Evolutionary conservation across 805 yeast genomes (phyloP), one percentile per base, ranked within the genome.

Genomic region (Candida sphagnicola): DNA sequence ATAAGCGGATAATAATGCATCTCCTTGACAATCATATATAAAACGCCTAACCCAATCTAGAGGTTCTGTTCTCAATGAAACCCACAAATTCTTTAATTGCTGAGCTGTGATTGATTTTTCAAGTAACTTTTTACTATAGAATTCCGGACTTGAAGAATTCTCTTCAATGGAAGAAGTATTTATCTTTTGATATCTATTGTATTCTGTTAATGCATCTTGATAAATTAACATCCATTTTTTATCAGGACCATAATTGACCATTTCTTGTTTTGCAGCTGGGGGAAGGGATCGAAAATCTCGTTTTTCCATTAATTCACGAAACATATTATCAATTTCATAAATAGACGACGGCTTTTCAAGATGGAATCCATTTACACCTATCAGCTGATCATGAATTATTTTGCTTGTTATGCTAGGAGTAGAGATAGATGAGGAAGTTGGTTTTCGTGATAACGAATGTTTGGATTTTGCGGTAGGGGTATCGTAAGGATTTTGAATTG

Each of bases 191-290:
- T 33, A 28, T 47, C 82, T 78, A 51, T 82, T 83, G 51, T 70
- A 70, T 51, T 89, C 96, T 5, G 90, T 76, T 33, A 86, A 72
- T 17, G 83, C 79, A 57, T 89, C 96, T 58, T 90, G 97, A 47
- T 84, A 79, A 29, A 90, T 82, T 47, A 90, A 72, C 82, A 86
- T 80, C 95, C 96, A 89, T 61, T 91, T 91, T 51, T 88, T 86
- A 35, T 83, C 86, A 0, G 77, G 65, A 31, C 84, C 76, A 54
- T 84, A 89, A 48, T 74, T 75, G 51, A 78, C 70, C 85, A 91
- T 80, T 53, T 86, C 93, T 40, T 70, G 74, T 47, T 81, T 80
- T 3, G 93, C 95, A 37, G 75, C 77, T 18, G 77, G 77, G 0
- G 96, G 86, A 23, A 84, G 64, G 26, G 74, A 68, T 35, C 69